A percentile compares a stretch with the other conserved stretches of the same genome.
Evolutionary conservation across 2,329 filamentous ascomycete genomes (phyloP).

Genomic region (Graphiopsis chlorocephala): DNA sequence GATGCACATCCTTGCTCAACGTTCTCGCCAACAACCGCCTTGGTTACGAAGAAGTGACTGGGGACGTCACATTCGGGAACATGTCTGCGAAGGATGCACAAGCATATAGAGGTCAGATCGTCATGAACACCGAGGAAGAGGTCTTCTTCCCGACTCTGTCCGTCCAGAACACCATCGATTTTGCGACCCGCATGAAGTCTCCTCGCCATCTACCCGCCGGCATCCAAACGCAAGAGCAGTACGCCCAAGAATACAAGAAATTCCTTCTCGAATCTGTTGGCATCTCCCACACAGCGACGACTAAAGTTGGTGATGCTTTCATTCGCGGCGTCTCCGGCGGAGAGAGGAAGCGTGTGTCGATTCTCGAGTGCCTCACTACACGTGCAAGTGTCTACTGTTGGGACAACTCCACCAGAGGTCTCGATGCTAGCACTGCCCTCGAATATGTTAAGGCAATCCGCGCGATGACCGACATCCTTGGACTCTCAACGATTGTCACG

Average conservation of each 20-base stretch:
- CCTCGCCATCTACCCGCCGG: constrained; percentile 41
- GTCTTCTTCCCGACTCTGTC: constrained; percentile 57
- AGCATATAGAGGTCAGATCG: constrained; percentile 44
- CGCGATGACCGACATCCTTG: constrained; percentile 61
- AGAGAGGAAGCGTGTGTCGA: constrained; percentile 67
- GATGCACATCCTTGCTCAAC: constrained; percentile 69
- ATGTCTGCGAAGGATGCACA: constrained; percentile 42
- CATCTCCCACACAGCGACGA: constrained; percentile 60
- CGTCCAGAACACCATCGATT: constrained; percentile 55
- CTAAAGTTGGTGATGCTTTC: constrained; percentile 66
- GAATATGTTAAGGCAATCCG: constrained; percentile 55
- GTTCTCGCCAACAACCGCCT: constrained; percentile 60
- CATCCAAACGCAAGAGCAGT: constrained; percentile 43
- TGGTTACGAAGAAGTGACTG: constrained; percentile 23
- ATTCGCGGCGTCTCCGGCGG: constrained; percentile 66
- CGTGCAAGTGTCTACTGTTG: constrained; percentile 61
- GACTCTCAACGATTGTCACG: constrained; percentile 60
- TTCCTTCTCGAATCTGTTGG: constrained; percentile 58
- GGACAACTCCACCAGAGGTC: constrained; percentile 65
- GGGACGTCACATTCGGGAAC: constrained; percentile 52
- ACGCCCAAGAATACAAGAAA: constrained; percentile 47
- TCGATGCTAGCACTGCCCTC: constrained; percentile 64
- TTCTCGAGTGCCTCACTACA: constrained; percentile 61
- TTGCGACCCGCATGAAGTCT: constrained; percentile 53
- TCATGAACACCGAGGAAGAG: constrained; percentile 48